phyloP scores from a whole-genome alignment of 345 rosid species.

The Eucalyptus sp. region DNA sequence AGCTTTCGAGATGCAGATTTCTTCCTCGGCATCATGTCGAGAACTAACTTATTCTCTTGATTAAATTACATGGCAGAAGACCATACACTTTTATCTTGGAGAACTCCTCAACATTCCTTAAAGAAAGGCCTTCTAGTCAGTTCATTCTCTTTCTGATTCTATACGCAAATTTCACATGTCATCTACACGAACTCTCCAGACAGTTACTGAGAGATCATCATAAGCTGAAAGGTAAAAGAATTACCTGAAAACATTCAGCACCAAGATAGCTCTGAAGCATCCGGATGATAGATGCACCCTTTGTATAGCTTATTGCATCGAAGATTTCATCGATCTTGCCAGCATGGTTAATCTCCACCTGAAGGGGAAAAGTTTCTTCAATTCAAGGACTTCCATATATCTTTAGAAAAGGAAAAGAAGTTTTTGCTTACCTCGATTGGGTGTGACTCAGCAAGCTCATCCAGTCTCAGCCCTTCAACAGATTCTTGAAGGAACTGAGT shows the following conservation, averaged over 20 bases:
- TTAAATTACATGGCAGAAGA: neutral
- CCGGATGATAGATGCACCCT: conserved; percentile 90
- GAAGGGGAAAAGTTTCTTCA: neutral
- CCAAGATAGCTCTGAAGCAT: conserved; percentile 98
- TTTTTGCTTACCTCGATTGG: conserved; percentile 72
- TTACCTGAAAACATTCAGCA: conserved; percentile 87
- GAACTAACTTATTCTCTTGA: neutral
- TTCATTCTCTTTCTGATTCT: neutral
- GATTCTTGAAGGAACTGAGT: conserved; percentile 90
- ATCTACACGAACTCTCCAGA: neutral
- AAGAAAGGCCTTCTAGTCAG: neutral
- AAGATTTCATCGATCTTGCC: conserved; percentile 86
- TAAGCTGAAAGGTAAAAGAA: neutral
- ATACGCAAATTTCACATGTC: neutral
- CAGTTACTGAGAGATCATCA: neutral
- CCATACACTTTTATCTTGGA: neutral
- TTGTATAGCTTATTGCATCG: conserved; percentile 86
- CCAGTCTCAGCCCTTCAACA: conserved; percentile 77
- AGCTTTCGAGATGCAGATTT: neutral
- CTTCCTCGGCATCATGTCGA: neutral
- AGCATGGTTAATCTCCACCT: conserved; percentile 91
- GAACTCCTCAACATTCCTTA: neutral
- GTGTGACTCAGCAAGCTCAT: conserved; percentile 93
- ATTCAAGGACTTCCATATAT: neutral
- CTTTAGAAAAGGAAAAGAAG: neutral